Evolutionary conservation across 208 protist species (phyloP).

Genomic region (Trypanosoma rangeli): DNA sequence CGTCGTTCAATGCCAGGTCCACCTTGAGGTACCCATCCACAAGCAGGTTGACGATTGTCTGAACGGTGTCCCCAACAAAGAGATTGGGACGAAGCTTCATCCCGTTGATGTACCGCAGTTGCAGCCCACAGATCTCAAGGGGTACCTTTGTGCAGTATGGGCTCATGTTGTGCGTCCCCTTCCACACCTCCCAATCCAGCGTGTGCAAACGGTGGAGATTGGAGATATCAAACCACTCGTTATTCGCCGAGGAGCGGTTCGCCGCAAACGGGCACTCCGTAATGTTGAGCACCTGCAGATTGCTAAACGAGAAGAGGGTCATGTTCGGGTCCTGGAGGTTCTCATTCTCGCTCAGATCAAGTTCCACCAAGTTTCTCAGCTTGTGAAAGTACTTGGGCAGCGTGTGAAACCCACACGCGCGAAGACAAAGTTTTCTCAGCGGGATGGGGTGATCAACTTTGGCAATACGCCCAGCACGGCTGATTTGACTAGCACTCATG

Average conservation of each 20-base stretch:
- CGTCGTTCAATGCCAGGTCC: conserved; percentile 74
- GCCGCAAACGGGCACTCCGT: conserved; percentile 83
- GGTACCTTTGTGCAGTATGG: conserved; percentile 85
- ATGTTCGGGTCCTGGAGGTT: conserved; percentile 83
- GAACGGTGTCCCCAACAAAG: conserved; percentile 74
- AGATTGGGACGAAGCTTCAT: conserved; percentile 61
- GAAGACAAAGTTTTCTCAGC: conserved; percentile 68
- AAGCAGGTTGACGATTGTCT: conserved; percentile 82
- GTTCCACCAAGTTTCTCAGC: conserved; percentile 67
- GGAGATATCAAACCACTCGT: conserved; percentile 89
- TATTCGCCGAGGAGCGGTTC: conserved; percentile 48
- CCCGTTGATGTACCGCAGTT: conserved; percentile 62
- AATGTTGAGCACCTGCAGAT: conserved; percentile 77
- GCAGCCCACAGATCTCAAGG: conserved; percentile 78
- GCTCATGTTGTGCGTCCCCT: conserved; percentile 70
- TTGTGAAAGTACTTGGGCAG: conserved; percentile 91
- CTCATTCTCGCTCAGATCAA: conserved; percentile 86
- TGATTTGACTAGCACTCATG: conserved; percentile 68
- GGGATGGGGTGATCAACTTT: conserved; percentile 64
- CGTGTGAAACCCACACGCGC: conserved; percentile 63
- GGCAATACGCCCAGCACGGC: conserved; percentile 63
- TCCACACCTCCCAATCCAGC: conserved; percentile 86
- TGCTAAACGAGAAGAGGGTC: conserved; percentile 82
- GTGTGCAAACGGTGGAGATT: conserved; percentile 67
- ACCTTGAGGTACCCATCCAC: conserved; percentile 88